Evolutionary conservation across 148 eudicot genomes (phyloP).

Genomic region (Chenopodium berlandieri): DNA sequence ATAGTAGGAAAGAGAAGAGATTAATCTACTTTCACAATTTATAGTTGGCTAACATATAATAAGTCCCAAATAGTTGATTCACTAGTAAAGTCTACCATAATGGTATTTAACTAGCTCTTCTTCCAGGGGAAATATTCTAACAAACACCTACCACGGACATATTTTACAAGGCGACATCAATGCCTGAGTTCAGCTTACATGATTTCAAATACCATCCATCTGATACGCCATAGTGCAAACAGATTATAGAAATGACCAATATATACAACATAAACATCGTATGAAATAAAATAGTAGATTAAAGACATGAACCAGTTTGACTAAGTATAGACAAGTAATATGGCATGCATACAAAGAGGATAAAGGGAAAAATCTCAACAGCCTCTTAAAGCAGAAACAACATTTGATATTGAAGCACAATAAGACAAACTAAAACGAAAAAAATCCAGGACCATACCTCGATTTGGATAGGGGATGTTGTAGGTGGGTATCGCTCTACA

Average conservation of each 20-base stretch:
- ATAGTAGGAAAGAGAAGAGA: too few species aligned
- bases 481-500: constrained; percentile 85
- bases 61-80: not conserved
- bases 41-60: too few species aligned
- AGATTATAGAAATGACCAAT: not conserved
- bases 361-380: not conserved
- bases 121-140: not conserved
- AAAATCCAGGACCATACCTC: constrained; percentile 47
- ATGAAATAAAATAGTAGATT: not conserved
- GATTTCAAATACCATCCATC: not conserved
- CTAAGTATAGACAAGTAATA: not conserved
- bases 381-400: not conserved
- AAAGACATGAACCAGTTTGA: not conserved
- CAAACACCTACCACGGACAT: not conserved
- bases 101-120: too few species aligned
- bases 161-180: not conserved
- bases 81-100: not conserved
- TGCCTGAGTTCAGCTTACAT: not conserved
- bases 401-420: not conserved
- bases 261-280: not conserved
- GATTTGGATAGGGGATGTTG: constrained; percentile 82
- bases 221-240: not conserved
- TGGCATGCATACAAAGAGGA: not conserved
- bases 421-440: not conserved
- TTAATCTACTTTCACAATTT: not conserved